These are phyloP conservation scores for Rubus parviflorus DNA, from an alignment of 306 rosid species.

Conservation along the genomic window DNA sequence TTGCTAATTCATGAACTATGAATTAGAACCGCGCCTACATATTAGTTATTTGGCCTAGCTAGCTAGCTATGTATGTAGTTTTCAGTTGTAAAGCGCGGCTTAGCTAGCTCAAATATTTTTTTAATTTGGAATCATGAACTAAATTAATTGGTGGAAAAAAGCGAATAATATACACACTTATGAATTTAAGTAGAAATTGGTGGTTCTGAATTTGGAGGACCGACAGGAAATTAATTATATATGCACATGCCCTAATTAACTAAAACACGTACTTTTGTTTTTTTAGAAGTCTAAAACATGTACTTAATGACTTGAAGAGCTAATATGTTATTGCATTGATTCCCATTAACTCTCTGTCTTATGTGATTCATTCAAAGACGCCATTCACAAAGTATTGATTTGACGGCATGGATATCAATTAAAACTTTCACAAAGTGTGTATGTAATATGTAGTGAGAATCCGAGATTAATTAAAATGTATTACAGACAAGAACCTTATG, in stretches of 20 bases:
- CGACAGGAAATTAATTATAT: not conserved
- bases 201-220: not conserved
- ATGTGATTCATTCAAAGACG: constrained; percentile 12
- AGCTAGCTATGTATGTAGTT: not conserved
- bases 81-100: not conserved
- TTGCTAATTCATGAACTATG: too few relatives aligned
- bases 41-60: not conserved
- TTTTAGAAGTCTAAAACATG: too few relatives aligned
- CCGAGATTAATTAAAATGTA: not conserved
- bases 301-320: not conserved
- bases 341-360: not conserved
- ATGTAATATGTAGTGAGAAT: not conserved
- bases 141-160: not conserved
- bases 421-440: not conserved
- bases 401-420: not conserved
- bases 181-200: not conserved
- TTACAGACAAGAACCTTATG: not conserved
- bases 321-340: not conserved
- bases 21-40: too few relatives aligned
- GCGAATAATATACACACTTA: not conserved
- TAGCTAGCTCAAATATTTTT: not conserved
- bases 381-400: constrained; percentile 3
- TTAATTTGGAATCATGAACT: not conserved
- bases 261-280: not conserved
- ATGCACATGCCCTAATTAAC: not conserved